Evolutionary conservation across 768 basidiomycete genomes (phyloP).

Genomic region (Suillus bovinus): DNA sequence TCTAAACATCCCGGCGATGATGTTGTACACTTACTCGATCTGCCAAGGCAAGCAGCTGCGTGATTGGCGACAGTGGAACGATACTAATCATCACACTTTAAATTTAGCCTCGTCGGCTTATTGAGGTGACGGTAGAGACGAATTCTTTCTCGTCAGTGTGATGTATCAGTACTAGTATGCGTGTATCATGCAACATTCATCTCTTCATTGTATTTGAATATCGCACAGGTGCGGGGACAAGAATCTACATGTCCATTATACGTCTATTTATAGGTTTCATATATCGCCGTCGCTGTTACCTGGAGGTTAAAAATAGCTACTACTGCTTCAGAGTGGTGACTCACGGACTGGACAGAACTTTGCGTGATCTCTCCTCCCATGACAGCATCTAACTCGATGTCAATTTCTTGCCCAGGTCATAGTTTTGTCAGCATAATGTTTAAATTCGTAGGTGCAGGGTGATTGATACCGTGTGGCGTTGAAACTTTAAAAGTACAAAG

Average conservation of each 20-base stretch:
- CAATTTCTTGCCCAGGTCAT: constrained; percentile 85
- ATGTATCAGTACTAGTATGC: too few relatives aligned
- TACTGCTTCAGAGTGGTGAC: constrained; percentile 20
- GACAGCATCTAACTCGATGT: constrained; percentile 85
- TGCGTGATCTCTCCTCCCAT: constrained; percentile 93
- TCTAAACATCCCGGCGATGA: not conserved
- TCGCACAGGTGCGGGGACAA: not conserved
- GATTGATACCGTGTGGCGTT: too few relatives aligned
- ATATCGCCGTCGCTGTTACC: constrained; percentile 71
- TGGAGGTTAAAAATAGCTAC: not conserved
- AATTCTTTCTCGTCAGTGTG: too few relatives aligned
- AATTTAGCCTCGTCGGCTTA: not conserved
- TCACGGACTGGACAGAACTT: constrained; percentile 95
- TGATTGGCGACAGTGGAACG: not conserved
- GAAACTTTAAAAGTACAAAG: too few relatives aligned
- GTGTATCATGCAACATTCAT: too few relatives aligned
- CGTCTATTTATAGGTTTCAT: not conserved
- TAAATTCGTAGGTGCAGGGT: constrained; percentile 68
- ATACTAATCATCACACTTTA: not conserved
- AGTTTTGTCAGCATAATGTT: constrained; percentile 92
- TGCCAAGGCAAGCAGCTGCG: not conserved
- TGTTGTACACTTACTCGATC: not conserved
- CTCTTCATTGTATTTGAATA: not conserved
- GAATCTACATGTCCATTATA: not conserved
- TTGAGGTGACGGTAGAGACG: not conserved